phyloP scores from a whole-genome alignment of 495 filamentous ascomycete species.

The Talaromyces nanjingensis region DNA sequence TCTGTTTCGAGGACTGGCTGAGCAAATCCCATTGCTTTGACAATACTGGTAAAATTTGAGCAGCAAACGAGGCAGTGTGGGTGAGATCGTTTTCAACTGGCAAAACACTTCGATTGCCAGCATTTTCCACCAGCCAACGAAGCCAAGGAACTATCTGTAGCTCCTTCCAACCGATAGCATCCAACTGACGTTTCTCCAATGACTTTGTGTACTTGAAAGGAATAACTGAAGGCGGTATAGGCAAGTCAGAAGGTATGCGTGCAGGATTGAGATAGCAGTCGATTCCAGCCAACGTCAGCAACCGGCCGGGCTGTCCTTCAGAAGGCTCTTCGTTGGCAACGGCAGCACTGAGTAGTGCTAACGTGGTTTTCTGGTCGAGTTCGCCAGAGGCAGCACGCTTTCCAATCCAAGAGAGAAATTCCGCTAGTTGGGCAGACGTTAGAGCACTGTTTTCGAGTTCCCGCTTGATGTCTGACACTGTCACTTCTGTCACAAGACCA shows the following conservation, averaged over 20 bases:
- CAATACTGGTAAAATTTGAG: conserved; percentile 66
- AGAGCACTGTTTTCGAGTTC: conserved; percentile 75
- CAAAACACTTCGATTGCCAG: conserved; percentile 37
- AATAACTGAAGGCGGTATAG: conserved; percentile 73
- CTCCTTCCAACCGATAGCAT: conserved; percentile 76
- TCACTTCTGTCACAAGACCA: conserved; percentile 75
- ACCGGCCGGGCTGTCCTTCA: conserved; percentile 47
- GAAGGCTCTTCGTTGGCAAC: conserved; percentile 69
- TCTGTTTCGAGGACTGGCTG: conserved; percentile 55
- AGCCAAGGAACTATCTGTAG: conserved; percentile 79
- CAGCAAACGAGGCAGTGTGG: conserved; percentile 65
- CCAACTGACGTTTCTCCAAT: conserved; percentile 54
- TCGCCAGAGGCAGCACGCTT: conserved; percentile 59
- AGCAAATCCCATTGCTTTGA: conserved; percentile 85
- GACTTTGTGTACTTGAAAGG: conserved; percentile 70
- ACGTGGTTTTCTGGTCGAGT: conserved; percentile 55
- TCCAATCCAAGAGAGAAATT: conserved; percentile 78
- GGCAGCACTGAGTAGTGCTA: conserved; percentile 66
- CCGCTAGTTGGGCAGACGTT: conserved; percentile 61
- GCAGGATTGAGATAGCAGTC: conserved; percentile 63
- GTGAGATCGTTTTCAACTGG: conserved; percentile 55
- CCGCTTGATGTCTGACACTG: conserved; percentile 72
- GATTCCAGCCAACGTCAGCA: conserved; percentile 72
- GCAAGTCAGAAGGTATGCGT: conserved; percentile 73
- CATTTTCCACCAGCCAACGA: conserved; percentile 62